Base-by-base conservation (phyloP, 169 alveolate genomes). In the Cryptosporidium sp. region DNA sequence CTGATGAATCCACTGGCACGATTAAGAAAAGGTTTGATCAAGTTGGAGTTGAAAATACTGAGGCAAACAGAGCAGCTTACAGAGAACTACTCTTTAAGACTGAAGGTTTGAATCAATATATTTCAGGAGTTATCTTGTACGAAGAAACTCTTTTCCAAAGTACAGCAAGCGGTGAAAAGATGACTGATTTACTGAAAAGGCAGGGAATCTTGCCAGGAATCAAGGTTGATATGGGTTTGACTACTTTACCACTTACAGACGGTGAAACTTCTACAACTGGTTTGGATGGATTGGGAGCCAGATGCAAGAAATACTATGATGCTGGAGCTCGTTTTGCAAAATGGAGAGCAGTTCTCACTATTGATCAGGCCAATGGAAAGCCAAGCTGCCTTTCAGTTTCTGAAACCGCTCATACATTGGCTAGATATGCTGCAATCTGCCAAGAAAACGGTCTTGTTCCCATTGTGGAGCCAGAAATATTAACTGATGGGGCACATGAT, bases 261-360 rank as follows among this genome's bases (percentile, higher is more conserved):
- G 86, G 92, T 29, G 97, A 95, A 85, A 94, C 95, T 43, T 93
- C 96, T 84, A 97, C 99, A 62, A 94, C 93, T 86, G 99, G 99
- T 45, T 94, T 98, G 65, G 99, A 98, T 86, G 98, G 98, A 31
- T 96, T 98, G 31, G 98, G 96, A 69, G 98, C 96, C 70, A 93
- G 99, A 92, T 97, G 99, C 97, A 87, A 93, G 74, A 96, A 96
- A 93, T 98, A 96, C 95, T 98, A 98, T 93, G 96, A 93, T 70
- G 96, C 97, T 71, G 99, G 99, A 50, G 99, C 99, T 71, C 96
- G 99, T 70, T 98, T 98, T 93, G 99, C 99, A 89, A 98, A 98
- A 94, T 98, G 99, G 99, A 96, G 99, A 92, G 98, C 99, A 39
- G 99, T 97, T 39, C 93, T 98, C 70, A 96, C 95, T 87, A 97